phyloP scores from a whole-genome alignment of 345 rosid species.

The Gossypium ekmanianum region DNA sequence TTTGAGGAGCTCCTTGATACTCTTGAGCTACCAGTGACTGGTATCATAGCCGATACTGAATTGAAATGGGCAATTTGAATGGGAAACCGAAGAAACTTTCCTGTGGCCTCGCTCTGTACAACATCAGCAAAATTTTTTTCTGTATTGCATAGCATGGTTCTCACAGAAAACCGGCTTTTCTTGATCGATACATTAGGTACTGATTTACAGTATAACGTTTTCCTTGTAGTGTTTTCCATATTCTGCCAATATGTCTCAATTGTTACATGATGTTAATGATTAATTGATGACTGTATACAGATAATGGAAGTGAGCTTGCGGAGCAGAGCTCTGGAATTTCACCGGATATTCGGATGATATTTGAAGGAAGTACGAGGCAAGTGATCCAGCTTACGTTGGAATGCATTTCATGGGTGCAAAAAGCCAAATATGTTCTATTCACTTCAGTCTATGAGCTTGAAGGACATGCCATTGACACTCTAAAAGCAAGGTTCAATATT shows the following conservation, averaged over 20 bases:
- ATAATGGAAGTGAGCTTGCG: background rate
- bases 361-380: background rate
- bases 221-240: no score
- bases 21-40: constrained; percentile 19
- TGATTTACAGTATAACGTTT: background rate
- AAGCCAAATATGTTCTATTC: constrained; percentile 27
- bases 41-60: constrained; percentile 33
- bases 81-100: constrained; percentile 31
- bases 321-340: constrained; percentile 12
- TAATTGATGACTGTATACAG: background rate
- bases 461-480: constrained; percentile 12
- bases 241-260: background rate
- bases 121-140: constrained; percentile 33
- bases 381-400: background rate
- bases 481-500: constrained; percentile 10
- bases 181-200: constrained; percentile 28
- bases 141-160: constrained; percentile 11
- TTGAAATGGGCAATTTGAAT: constrained; percentile 30
- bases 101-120: constrained; percentile 45
- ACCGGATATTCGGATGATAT: constrained; percentile 13
- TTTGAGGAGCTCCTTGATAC: constrained; percentile 24
- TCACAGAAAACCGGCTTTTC: constrained; percentile 18
- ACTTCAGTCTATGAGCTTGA: constrained; percentile 31
- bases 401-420: background rate
- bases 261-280: background rate